These are phyloP conservation scores for Debaryomycetaceae sp. DNA, from an alignment of 1,139 yeast genomes.

Conservation along the genomic window DNA sequence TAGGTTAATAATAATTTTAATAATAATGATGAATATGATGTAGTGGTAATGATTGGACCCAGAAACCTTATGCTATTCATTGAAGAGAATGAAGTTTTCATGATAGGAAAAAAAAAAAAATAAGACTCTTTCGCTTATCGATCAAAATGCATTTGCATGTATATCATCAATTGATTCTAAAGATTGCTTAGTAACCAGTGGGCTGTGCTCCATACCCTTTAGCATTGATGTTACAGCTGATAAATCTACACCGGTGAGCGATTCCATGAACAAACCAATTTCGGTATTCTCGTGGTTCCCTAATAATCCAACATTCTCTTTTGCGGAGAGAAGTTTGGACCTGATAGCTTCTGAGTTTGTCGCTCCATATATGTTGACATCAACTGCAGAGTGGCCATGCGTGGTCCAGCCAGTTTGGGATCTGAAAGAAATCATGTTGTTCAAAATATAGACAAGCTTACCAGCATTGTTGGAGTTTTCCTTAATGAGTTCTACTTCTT, in stretches of 20 bases:
- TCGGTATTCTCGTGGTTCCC: constrained; percentile 87
- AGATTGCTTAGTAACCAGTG: constrained; percentile 9
- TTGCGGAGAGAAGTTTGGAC: constrained; percentile 25
- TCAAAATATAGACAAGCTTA: constrained; percentile 30
- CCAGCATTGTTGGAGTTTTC: constrained; percentile 14
- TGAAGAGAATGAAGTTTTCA: too few relatives aligned
- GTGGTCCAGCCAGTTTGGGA: constrained; percentile 88
- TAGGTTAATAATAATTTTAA: not conserved
- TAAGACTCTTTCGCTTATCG: too few relatives aligned
- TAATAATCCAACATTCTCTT: constrained; percentile 45
- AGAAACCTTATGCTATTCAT: too few relatives aligned
- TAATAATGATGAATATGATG: too few relatives aligned
- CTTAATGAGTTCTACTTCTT: constrained; percentile 41
- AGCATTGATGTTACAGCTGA: constrained; percentile 47
- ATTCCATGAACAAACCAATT: constrained; percentile 67
- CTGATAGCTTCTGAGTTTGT: constrained; percentile 49
- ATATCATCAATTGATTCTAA: not conserved
- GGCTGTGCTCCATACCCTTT: constrained; percentile 43
- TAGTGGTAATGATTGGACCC: too few relatives aligned
- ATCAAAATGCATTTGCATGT: not conserved
- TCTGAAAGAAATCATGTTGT: constrained; percentile 61
- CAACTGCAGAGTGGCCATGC: constrained; percentile 88
- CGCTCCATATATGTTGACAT: constrained; percentile 77
- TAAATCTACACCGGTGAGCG: constrained; percentile 54
- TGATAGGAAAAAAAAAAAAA: too few relatives aligned